Base-by-base conservation (phyloP, 2,329 filamentous ascomycete genomes). In the Metarhizium guizhouense region DNA sequence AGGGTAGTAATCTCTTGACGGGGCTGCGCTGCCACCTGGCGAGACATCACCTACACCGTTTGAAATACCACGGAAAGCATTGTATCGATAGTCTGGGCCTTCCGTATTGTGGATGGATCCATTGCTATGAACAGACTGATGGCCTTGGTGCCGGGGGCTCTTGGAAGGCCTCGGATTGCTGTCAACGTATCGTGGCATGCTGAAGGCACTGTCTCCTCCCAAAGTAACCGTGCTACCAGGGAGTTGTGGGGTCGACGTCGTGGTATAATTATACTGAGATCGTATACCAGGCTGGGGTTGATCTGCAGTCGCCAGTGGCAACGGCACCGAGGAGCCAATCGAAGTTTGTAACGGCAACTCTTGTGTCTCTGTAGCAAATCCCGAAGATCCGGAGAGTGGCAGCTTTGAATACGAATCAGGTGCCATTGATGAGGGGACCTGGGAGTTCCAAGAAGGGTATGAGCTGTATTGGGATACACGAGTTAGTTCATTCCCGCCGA, bases 171-270 rank as follows among this genome's bases (percentile, higher is more conserved):
- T 74, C 6, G 77, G 73, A 60, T 77, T 80, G 49, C 55, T 48
- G 63, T 83, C 81, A 51, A 83, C 74, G 62, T 83, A 84, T 59
- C 81, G 74, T 11, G 81, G 80, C 49, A 83, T 75, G 62, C 72
- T 80, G 55, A 82, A 72, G 20, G 72, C 72, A 56, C 70, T 73
- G 53, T 79, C 77, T 2, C 73, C 65, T 42, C 69, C 65, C n/a
- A 74, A 62, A 52, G 63, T 58, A 50, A 68, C 59, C 48, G 66
- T 60, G 67, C 67, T 49, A 70, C 75, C 43, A 68, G 79, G 75
- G 4, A 82, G 68, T 50, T 79, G 78, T 5, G 79, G 73, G 2
- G 77, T 75, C 4, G 77, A 76, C 4, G 77, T 74, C 13, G 76
- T 74, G 14, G 76, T 73, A 64, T 83, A 83, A 13, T 77, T 76